These are phyloP conservation scores for Apiotrichum porosum DNA, from an alignment of 1,284 basidiomycete genomes.

Conservation along the genomic window DNA sequence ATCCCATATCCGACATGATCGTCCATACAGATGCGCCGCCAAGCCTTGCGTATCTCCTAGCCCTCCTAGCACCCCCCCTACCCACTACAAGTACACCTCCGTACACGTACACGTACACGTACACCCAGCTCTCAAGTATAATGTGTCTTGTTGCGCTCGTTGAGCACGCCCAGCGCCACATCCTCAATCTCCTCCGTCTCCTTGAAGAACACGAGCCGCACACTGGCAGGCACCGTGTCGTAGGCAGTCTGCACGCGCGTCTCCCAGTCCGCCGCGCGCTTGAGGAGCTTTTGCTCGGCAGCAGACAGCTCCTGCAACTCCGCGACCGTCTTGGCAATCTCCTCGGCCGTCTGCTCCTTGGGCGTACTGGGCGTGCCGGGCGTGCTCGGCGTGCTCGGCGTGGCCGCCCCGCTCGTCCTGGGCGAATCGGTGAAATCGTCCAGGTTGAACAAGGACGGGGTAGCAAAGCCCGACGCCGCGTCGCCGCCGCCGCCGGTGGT, in stretches of 20 bases:
- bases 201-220: constrained; percentile 29
- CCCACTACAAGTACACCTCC: too few relatives aligned
- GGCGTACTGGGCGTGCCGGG: too few relatives aligned
- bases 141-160: too few relatives aligned
- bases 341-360: constrained; percentile 2
- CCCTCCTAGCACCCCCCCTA: too few relatives aligned
- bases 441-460: background rate
- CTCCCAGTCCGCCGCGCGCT: constrained; percentile 33
- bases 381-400: background rate
- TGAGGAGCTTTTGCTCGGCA: constrained; percentile 36
- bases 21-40: too few relatives aligned
- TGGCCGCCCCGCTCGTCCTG: constrained; percentile 2
- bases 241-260: constrained; percentile 20
- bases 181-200: constrained; percentile 31
- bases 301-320: constrained; percentile 26
- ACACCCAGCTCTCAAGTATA: too few relatives aligned
- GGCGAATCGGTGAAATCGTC: background rate
- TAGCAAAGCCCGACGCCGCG: background rate
- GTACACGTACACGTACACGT: too few relatives aligned
- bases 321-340: constrained; percentile 12
- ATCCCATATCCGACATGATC: too few relatives aligned
- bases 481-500: background rate
- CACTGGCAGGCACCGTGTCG: constrained; percentile 14
- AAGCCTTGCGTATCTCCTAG: too few relatives aligned
- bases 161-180: too few relatives aligned